Evolutionary conservation across 2,329 filamentous ascomycete genomes (phyloP), one percentile per base, ranked within the genome.

Genomic region (Fusarium sp.): DNA sequence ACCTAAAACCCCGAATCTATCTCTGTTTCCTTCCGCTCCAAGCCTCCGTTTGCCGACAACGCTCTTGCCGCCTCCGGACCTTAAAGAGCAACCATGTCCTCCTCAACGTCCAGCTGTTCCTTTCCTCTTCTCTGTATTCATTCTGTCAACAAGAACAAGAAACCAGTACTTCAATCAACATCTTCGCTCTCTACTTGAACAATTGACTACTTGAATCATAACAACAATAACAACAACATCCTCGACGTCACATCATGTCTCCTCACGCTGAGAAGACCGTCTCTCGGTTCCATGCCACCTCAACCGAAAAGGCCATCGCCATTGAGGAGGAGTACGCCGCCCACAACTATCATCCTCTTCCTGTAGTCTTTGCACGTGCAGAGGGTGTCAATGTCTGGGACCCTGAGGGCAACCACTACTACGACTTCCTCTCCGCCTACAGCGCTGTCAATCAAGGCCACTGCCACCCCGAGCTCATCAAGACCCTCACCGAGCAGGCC

Each of bases 311-410:
- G 74, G 95, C 96, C 75, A 97, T 98, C 80, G 84, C 90, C 56
- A 84, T 90, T 56, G 96, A 99, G 84, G 86, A 93, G 77, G 85
- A 92, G 79, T 95, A 89, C 81, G 96, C 96, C 52, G 96, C 96
- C 51, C 96, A 99, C 88, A 99, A 99, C 86, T 99, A 99, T 86
- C 94, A 98, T 82, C 96, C 96, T 18, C 88, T 99, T 4, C 96
- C 96, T 43, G 91, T 99, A 65, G 96, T 97, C 78, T 98, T 98
- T 81, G 87, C 95, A 60, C 89, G 90, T 71, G 96, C 94, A 44
- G 88, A 91, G 75, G 96, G 95, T 51, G 91, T 92, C 78, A 91
- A 92, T 66, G 96, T 98, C 62, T 99, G 96, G 95, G 96, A 99
- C 79, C 96, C 96, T 20, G 96, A 99, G 84, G 94, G 93, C 78